A percentile compares a stretch with the other conserved stretches of the same genome.
These are phyloP conservation scores for Buddleja alternifolia DNA, from an alignment of 257 asterid genomes.

Conservation along the genomic window DNA sequence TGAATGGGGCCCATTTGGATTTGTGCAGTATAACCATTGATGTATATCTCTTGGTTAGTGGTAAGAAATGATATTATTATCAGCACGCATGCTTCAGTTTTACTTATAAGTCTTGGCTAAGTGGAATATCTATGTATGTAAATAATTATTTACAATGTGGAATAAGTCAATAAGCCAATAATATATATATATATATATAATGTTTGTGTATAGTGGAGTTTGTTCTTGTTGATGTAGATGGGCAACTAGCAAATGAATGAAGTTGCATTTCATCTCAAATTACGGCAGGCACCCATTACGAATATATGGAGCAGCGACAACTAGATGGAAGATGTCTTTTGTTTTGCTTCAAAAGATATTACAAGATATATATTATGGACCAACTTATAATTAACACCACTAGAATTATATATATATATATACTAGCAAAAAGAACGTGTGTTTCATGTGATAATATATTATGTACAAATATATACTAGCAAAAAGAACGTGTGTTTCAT, in stretches of 20 bases:
- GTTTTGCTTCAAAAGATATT: neutral
- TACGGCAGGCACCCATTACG: neutral
- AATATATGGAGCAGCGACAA: neutral
- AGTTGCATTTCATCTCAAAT: neutral
- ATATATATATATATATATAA: too few relatives aligned
- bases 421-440: too few relatives aligned
- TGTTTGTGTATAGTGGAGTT: neutral
- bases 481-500: too few relatives aligned
- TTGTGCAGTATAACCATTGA: neutral
- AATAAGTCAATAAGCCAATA: neutral
- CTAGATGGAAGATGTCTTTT: constrained; percentile 1
- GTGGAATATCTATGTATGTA: neutral
- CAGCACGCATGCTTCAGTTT: constrained; percentile 25
- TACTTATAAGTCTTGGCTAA: neutral
- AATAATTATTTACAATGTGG: too few relatives aligned
- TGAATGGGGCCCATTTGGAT: neutral
- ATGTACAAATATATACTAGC: too few relatives aligned
- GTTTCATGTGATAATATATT: too few relatives aligned
- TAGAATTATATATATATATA: too few relatives aligned
- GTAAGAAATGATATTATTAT: constrained; percentile 26
- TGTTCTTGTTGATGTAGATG: too few relatives aligned
- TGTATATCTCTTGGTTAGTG: neutral
- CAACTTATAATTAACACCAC: too few relatives aligned
- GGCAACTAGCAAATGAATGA: neutral
- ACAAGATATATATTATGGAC: too few relatives aligned